Percentiles rank a stretch among this genome's conserved stretches.
Conservation (phyloP, 1,139 yeast genomes). For the Yamadazyma diospyri region DNA sequence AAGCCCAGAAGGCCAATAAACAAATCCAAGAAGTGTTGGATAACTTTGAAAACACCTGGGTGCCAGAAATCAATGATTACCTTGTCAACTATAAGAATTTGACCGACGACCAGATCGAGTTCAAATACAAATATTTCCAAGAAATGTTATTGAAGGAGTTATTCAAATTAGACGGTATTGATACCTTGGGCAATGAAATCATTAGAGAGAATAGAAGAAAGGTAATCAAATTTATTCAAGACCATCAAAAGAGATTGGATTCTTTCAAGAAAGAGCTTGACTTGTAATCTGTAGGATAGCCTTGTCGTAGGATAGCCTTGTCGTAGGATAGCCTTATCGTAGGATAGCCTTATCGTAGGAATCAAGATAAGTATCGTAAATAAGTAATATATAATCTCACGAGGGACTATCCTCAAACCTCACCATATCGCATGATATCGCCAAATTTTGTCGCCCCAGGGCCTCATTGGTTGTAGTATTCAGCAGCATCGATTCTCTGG, state of each 20-base stretch:
- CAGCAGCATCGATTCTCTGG: slow-evolving; percentile 14
- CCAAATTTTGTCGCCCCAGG: too few relatives aligned
- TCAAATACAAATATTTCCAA: slow-evolving; percentile 55
- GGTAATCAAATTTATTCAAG: slow-evolving; percentile 58
- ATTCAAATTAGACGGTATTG: slow-evolving; percentile 64
- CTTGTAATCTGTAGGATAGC: slow-evolving; percentile 8
- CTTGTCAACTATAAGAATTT: slow-evolving; percentile 31
- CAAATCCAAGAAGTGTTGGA: slow-evolving; percentile 42
- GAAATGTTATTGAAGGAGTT: slow-evolving; percentile 66
- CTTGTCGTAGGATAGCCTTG: not conserved
- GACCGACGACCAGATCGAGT: slow-evolving; percentile 39
- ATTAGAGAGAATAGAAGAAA: slow-evolving; percentile 58
- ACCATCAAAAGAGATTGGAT: slow-evolving; percentile 57
- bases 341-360: too few relatives aligned
- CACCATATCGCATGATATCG: too few relatives aligned
- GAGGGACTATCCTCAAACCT: too few relatives aligned
- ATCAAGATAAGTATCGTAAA: not conserved
- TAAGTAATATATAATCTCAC: too few relatives aligned
- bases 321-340: not conserved
- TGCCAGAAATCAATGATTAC: slow-evolving; percentile 43
- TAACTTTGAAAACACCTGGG: slow-evolving; percentile 39
- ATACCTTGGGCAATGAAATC: slow-evolving; percentile 45
- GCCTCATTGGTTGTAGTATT: too few relatives aligned
- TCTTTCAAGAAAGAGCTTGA: slow-evolving; percentile 39
- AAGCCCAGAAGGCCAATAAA: slow-evolving; percentile 43